These are phyloP conservation scores for Endoconidiophora laricicola DNA, from an alignment of 2,329 filamentous ascomycete species.

Conservation along the genomic window DNA sequence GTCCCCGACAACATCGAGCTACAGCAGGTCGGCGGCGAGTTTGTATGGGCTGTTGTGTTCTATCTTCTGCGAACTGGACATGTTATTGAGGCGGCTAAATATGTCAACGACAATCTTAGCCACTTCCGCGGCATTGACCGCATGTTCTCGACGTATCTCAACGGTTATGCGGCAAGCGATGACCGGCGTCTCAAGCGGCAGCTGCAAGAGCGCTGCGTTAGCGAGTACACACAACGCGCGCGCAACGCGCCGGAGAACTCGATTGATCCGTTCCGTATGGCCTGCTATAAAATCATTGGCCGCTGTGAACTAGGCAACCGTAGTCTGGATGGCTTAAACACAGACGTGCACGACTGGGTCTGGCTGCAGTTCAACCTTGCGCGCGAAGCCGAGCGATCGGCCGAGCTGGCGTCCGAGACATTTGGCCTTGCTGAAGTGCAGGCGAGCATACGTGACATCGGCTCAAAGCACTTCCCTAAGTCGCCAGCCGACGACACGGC, in stretches of 20 bases:
- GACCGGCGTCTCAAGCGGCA: constrained; percentile 65
- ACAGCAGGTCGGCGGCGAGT: constrained; percentile 65
- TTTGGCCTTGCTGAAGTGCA: constrained; percentile 55
- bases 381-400: constrained; percentile 44
- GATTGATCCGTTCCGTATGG: constrained; percentile 87
- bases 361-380: constrained; percentile 58
- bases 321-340: constrained; percentile 44
- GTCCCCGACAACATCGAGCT: constrained; percentile 66
- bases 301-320: constrained; percentile 52
- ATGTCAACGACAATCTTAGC: constrained; percentile 61
- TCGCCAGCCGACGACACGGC: constrained; percentile 49
- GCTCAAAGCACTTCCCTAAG: constrained; percentile 78
- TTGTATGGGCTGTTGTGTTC: constrained; percentile 87
- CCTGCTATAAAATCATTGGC: constrained; percentile 94
- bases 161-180: constrained; percentile 59
- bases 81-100: constrained; percentile 66
- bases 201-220: constrained; percentile 72
- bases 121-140: constrained; percentile 84
- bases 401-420: constrained; percentile 48
- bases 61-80: constrained; percentile 78
- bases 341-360: constrained; percentile 52
- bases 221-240: constrained; percentile 72
- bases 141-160: constrained; percentile 76
- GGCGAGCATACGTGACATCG: constrained; percentile 70
- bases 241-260: constrained; percentile 74